Evolutionary conservation across 1,284 basidiomycete genomes (phyloP).

Genomic region (Veloporphyrellus conicus): DNA sequence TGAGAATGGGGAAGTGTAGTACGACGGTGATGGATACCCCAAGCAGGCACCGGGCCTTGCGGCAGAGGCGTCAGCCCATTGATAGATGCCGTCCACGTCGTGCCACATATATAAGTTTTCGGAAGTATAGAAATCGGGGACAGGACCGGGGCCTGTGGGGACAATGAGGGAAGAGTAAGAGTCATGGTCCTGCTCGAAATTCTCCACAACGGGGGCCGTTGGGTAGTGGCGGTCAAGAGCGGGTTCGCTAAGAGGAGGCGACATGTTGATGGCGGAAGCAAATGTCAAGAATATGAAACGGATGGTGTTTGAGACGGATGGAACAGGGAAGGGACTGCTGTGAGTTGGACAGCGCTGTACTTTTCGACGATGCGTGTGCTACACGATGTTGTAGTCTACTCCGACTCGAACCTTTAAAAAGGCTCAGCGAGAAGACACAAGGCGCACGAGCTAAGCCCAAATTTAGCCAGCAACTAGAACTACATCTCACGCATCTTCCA

Average conservation of each 20-base stretch:
- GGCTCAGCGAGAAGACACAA: slow-evolving; percentile 14
- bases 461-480: slow-evolving; percentile 18
- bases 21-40: slow-evolving; percentile 21
- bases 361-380: slow-evolving; percentile 9
- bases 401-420: slow-evolving; percentile 26
- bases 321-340: slow-evolving; percentile 6
- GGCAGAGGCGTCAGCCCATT: slow-evolving; percentile 26
- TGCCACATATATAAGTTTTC: slow-evolving; percentile 32
- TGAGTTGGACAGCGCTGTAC: slow-evolving; percentile 15
- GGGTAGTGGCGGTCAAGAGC: slow-evolving; percentile 21
- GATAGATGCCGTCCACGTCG: slow-evolving; percentile 30
- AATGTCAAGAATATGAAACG: slow-evolving; percentile 27
- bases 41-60: slow-evolving; percentile 27
- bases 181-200: slow-evolving; percentile 24
- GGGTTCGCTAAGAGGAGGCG: slow-evolving; percentile 24
- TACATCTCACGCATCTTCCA: slow-evolving; percentile 25
- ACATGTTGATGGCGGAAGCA: slow-evolving; percentile 26
- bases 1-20: slow-evolving; percentile 18
- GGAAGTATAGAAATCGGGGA: slow-evolving; percentile 26
- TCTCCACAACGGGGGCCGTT: slow-evolving; percentile 8
- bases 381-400: slow-evolving; percentile 24
- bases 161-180: slow-evolving; percentile 18
- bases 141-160: slow-evolving; percentile 10
- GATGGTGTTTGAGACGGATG: slow-evolving; percentile 3
- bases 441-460: slow-evolving; percentile 31